A percentile compares a stretch with the other conserved stretches of the same genome.
Evolutionary conservation across 768 basidiomycete species (phyloP).

Genomic region (Leccinum arenicola): DNA sequence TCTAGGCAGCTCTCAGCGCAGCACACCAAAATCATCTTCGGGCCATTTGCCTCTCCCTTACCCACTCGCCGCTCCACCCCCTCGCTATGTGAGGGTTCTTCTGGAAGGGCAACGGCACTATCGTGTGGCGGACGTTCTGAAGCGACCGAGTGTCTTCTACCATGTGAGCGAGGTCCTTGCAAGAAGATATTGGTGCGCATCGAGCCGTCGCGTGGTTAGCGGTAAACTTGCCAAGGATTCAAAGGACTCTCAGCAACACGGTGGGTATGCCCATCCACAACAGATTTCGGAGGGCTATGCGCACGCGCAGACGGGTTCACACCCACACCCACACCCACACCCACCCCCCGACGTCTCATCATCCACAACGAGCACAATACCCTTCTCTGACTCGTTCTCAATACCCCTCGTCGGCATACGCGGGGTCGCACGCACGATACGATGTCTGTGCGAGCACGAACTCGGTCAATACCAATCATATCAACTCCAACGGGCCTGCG

Average conservation of each 20-base stretch:
- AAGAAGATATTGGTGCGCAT: too few species aligned
- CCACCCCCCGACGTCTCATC: conserved; percentile 17
- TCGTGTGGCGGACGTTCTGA: conserved; percentile 33
- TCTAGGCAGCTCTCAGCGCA: conserved; percentile 26
- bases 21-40: conserved; percentile 31
- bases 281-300: conserved; percentile 19
- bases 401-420: conserved; percentile 22
- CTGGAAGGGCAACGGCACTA: conserved; percentile 33
- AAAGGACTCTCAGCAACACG: conserved; percentile 9
- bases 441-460: conserved; percentile 26
- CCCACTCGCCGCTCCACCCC: conserved; percentile 7
- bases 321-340: conserved; percentile 3
- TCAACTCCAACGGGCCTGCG: conserved; percentile 9
- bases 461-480: conserved; percentile 10
- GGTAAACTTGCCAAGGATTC: too few species aligned
- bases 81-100: conserved; percentile 21
- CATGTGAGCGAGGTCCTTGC: conserved; percentile 18
- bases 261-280: conserved; percentile 20
- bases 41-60: conserved; percentile 26
- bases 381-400: conserved; percentile 27
- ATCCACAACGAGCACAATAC: conserved; percentile 24
- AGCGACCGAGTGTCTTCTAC: conserved; percentile 28
- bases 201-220: too few species aligned
- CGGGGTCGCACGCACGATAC: conserved; percentile 27
- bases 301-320: conserved; percentile 20